Evolutionary conservation across 2,329 filamentous ascomycete species (phyloP), one percentile per base, ranked within the genome.

Genomic region (Colletotrichum costaricense): DNA sequence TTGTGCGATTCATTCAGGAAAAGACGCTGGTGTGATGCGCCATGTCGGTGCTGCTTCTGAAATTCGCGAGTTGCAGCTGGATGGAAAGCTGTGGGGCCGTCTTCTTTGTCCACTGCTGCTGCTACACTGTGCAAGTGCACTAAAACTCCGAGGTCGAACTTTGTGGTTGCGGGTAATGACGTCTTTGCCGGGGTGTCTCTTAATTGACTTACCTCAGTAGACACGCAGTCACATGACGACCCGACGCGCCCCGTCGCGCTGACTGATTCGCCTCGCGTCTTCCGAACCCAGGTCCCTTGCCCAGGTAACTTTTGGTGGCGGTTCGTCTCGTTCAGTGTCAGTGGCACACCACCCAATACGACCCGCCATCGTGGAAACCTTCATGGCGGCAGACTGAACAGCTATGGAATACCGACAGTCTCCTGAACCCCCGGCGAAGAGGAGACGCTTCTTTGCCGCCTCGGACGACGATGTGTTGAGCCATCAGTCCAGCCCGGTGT

Each of bases 351-450:
- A 49, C 35, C 19, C 24, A 35, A 62, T 11, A 42, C 33, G 30
- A 1, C 22, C 16, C 19, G 33, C 16, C 16, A 9, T 58, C 30
- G 28, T 24, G 26, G 9, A 14, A 11, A 30, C 4, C 26, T 33
- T 38, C 12, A 57, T 69, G 59, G 58, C 52, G 12, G 24, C 30
- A 54, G 12, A 14, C 8, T 49, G 55, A 75, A 64, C 33, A 55
- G 78, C 56, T 49, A 88, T 87, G 86, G 84, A 82, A 62, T 77
- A 80, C 67, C 76, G 78, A 72, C 78, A 81, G 58, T 82, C 82
- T 26, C 79, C 81, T 63, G 86, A 84, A 59, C 86, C 85, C 75
- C 86, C 88, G 1, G 76, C 78, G 11, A 89, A 89, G 79, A 85
- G 82, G 75, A 80, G 83, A 72, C 83, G 84, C 56, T 86, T 88